Base-by-base conservation (phyloP, 176 grass and related monocot genomes). In the Raddia distichophylla region DNA sequence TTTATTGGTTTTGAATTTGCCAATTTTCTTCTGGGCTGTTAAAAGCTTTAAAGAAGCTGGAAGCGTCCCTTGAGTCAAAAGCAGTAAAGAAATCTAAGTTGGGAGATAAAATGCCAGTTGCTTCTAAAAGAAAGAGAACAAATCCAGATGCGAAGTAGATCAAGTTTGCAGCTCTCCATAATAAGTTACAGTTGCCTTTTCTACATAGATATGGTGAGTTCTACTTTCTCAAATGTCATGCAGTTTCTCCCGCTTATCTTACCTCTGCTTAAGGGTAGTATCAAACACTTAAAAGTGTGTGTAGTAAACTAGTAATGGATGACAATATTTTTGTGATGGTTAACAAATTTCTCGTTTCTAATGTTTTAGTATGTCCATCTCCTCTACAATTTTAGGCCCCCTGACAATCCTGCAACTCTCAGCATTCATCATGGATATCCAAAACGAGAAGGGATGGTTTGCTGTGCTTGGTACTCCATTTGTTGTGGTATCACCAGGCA, bases 1-100 rank as follows among this genome's bases (percentile, higher is more conserved):
- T 69, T 70, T 37, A 56, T 35, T 49, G 22, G 22, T 91, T 68
- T 52, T 87, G 52, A 73, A 63, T 4, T 34, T 71, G 6, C 42
- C n/a, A 73, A 48, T n/a, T 56, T 87, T 64, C 53, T 60, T 17
- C 80, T 79, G 8, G 42, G 6, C 80, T 64, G 59, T 88, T 75
- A 80, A 87, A 43, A 95, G 95, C 88, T 75, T 75, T 98, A 79
- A 81, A 91, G 74, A 98, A 98, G 80, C 81, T 95, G 67, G 88
- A 98, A 84, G 82, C 86, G 34, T 87, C 72, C 44, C 69, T 88
- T 9, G 52, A 95, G 71, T 87, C 88, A 72, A 84, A 91, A 87
- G 82, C 80, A 79, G 57, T n/a, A 15, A 94, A 74, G 81, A 93
- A 91, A 73, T 88, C 85, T n/a, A 85, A 86, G 42, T 62, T 53